Percentiles rank a stretch among this genome's conserved stretches.
These are phyloP conservation scores for Yamadazyma conglobata DNA, from an alignment of 1,139 yeast genomes.

Conservation along the genomic window DNA sequence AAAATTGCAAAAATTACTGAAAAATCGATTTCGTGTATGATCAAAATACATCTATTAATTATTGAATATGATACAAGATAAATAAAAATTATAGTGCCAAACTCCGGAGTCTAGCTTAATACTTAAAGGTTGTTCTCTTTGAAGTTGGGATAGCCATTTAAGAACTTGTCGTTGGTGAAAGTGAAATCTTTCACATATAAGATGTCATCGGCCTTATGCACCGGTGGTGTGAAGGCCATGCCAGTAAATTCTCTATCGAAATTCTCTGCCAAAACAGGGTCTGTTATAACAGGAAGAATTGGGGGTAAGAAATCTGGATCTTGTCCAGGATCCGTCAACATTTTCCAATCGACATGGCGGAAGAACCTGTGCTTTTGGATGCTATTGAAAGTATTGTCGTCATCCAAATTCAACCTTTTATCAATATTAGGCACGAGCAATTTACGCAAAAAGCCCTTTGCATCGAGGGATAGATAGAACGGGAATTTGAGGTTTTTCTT, in stretches of 20 bases:
- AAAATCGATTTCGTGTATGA: conserved; percentile 1
- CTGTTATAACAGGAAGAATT: conserved; percentile 79
- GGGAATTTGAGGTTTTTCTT: conserved; percentile 77
- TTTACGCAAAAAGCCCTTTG: conserved; percentile 75
- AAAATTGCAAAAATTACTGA: too few relatives aligned
- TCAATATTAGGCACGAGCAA: conserved; percentile 70
- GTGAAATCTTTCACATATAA: conserved; percentile 44
- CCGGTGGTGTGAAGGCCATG: conserved; percentile 53
- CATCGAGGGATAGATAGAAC: conserved; percentile 75
- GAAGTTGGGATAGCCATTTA: conserved; percentile 15
- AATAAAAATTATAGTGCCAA: conserved; percentile 1
- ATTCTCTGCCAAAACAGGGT: conserved; percentile 86
- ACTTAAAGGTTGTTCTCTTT: background rate
- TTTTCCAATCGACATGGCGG: conserved; percentile 75
- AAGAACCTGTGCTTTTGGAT: conserved; percentile 75
- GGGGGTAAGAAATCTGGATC: conserved; percentile 59
- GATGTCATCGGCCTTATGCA: conserved; percentile 23
- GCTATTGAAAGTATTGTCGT: conserved; percentile 38
- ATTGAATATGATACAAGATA: background rate
- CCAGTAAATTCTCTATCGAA: conserved; percentile 85
- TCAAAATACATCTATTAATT: conserved; percentile 1
- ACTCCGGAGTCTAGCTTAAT: too few relatives aligned
- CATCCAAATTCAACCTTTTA: conserved; percentile 70
- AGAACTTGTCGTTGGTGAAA: conserved; percentile 39
- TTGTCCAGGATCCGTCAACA: conserved; percentile 40